A percentile compares a stretch with the other conserved stretches of the same genome.
phyloP scores from a whole-genome alignment of 371 early-diverging fungal genomes.

The Mortierella sp. region DNA sequence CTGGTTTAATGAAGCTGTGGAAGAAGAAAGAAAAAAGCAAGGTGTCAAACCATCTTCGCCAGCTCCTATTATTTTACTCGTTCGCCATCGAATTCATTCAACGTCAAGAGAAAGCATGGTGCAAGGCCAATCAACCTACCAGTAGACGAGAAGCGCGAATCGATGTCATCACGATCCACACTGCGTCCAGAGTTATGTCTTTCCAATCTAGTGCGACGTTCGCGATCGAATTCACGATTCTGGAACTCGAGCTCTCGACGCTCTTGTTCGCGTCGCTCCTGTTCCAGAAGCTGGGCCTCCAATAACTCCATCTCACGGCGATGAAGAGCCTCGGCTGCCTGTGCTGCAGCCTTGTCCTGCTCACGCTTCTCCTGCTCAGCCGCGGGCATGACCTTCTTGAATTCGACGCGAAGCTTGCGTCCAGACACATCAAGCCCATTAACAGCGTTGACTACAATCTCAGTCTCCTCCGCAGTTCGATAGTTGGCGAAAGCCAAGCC shows the following conservation, averaged over 20 bases:
- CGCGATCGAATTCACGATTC: slow-evolving; percentile 44
- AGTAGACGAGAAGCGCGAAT: slow-evolving; percentile 31
- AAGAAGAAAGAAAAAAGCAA: not conserved
- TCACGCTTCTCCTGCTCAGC: slow-evolving; percentile 60
- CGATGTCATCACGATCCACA: slow-evolving; percentile 32
- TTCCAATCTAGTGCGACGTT: slow-evolving; percentile 46
- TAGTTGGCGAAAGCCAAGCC: slow-evolving; percentile 89
- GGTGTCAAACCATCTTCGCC: not conserved
- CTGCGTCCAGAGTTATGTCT: slow-evolving; percentile 43
- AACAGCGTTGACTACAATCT: slow-evolving; percentile 71
- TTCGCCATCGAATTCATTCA: too few species aligned
- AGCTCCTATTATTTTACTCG: too few species aligned
- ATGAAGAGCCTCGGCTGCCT: slow-evolving; percentile 41
- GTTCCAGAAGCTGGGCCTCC: slow-evolving; percentile 57
- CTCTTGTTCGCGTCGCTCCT: slow-evolving; percentile 59
- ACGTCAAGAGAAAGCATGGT: too few species aligned
- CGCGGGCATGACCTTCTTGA: slow-evolving; percentile 75
- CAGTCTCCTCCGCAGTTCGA: slow-evolving; percentile 80
- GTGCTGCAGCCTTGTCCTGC: slow-evolving; percentile 57
- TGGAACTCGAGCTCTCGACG: slow-evolving; percentile 56
- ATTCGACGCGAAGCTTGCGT: slow-evolving; percentile 84
- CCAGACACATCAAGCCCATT: slow-evolving; percentile 80
- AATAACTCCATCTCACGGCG: slow-evolving; percentile 49
- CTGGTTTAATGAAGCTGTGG: slow-evolving; percentile 48
- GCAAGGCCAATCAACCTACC: too few species aligned